Percentiles rank a stretch among this genome's conserved stretches.
phyloP scores from a whole-genome alignment of 2,329 filamentous ascomycete genomes.

The Penicillium sp. region DNA sequence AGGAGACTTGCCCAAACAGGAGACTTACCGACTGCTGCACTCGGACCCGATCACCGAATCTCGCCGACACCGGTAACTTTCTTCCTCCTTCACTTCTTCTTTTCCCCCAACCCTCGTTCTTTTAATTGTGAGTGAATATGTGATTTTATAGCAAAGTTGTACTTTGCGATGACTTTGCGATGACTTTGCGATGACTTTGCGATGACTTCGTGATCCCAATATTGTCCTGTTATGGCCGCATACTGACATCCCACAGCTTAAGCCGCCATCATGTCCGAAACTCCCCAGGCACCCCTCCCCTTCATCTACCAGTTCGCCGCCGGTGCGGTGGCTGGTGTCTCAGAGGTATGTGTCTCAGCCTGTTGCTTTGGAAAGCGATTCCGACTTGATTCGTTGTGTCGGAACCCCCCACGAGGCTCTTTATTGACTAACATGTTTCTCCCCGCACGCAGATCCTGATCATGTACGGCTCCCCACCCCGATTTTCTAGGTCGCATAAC shows the following conservation, averaged over 20 bases:
- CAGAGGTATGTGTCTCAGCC: conserved; percentile 66
- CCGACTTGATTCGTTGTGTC: not conserved
- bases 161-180: too few relatives aligned
- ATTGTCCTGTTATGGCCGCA: not conserved
- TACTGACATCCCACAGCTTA: conserved; percentile 8
- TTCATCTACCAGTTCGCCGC: conserved; percentile 95
- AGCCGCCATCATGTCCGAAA: conserved; percentile 54
- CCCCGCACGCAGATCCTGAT: conserved; percentile 29
- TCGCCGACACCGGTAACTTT: conserved; percentile 21
- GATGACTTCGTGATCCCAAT: not conserved
- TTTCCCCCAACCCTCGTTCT: conserved; percentile 3
- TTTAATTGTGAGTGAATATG: conserved; percentile 1
- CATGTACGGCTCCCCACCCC: conserved; percentile 21
- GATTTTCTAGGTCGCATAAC: not conserved
- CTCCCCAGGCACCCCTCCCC: conserved; percentile 72
- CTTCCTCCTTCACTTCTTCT: conserved; percentile 2
- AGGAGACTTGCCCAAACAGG: not conserved
- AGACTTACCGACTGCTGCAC: conserved; percentile 6
- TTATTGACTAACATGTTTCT: conserved; percentile 17
- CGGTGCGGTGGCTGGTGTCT: conserved; percentile 95
- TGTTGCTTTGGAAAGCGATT: not conserved
- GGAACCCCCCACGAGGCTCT: not conserved
- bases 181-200: not conserved
- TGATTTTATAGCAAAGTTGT: not conserved
- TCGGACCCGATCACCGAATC: conserved; percentile 18